Conservation (phyloP, 352 stramenopile genomes). For the Pythium sukuiense region DNA sequence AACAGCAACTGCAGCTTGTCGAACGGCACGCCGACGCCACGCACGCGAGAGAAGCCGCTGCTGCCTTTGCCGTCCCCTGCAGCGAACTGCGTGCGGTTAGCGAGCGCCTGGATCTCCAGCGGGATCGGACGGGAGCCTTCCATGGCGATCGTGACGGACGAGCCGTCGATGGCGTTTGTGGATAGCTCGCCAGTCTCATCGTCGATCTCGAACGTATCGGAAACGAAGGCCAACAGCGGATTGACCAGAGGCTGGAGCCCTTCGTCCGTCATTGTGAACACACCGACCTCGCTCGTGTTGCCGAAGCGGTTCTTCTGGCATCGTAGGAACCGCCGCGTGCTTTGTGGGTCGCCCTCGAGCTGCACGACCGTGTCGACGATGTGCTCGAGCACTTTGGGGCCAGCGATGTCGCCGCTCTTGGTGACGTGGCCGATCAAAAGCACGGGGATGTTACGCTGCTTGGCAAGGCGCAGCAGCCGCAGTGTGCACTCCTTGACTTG, state of each 20-base stretch:
- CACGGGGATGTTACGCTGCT: conserved; percentile 90
- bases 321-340: conserved; percentile 86
- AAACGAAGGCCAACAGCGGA: conserved; percentile 82
- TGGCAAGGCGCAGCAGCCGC: conserved; percentile 92
- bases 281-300: conserved; percentile 93
- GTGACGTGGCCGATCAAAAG: conserved; percentile 97
- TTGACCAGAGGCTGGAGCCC: conserved; percentile 80
- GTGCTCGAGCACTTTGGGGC: conserved; percentile 90
- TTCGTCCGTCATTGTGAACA: conserved; percentile 93
- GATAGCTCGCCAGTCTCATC: conserved; percentile 22
- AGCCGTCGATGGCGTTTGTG: conserved; percentile 53
- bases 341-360: conserved; percentile 91
- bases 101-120: conserved; percentile 94
- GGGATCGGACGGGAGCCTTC: conserved; percentile 93
- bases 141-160: conserved; percentile 90
- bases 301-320: conserved; percentile 97
- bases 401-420: conserved; percentile 95
- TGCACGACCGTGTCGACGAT: conserved; percentile 96
- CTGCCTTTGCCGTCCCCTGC: not conserved
- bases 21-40: conserved; percentile 73
- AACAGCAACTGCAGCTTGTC: conserved; percentile 94
- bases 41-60: conserved; percentile 58
- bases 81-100: conserved; percentile 61
- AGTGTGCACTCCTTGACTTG: conserved; percentile 96
- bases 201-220: conserved; percentile 22